Evolutionary conservation across 805 yeast genomes (phyloP), one percentile per base, ranked within the genome.

Genomic region (Metschnikowia noctiluminum): DNA sequence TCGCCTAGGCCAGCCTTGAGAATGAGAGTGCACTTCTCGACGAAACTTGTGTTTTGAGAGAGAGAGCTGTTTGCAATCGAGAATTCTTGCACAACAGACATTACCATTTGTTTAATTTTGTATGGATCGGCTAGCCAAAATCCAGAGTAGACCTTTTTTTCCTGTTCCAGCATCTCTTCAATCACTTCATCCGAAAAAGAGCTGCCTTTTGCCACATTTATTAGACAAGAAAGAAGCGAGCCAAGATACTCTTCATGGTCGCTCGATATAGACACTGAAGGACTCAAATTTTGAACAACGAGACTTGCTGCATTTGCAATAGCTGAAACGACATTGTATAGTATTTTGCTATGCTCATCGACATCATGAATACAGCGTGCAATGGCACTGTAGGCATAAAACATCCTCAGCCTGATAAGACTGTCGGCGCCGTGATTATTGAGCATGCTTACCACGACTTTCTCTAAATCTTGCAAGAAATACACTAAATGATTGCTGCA

Each of bases 191-290:
- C 89, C 0, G 88, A 84, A 2, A 78, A 64, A 43, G 80, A 79
- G 59, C 85, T 64, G 0, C 90, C 89, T 48, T 82, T 84, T 0
- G 89, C 94, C 3, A 89, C 69, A 45, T 85, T 87, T n/a, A 76
- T 74, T 0, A 89, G 63, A 59, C 89, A 86, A 12, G 78, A 67
- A 27, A 88, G 63, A 40, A 87, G 64, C 26, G 90, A 83, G 2
- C 74, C 60, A 1, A 78, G 58, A 53, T 82, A 84, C 2, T 78
- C 81, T 32, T 69, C 71, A 28, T 62, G 54, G 14, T 51, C 51
- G 15, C 60, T 64, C 30, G 21, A 21, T 21, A 21, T 50, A 47
- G n/a, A 44, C 28, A 42, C 41, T 9, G 34, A 53, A 61, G 21
- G 42, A 50, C 43, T 39, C 60, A 12, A 11, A 14, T 26, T 34